A percentile compares a stretch with the other conserved stretches of the same genome.
Evolutionary conservation across 2,329 filamentous ascomycete genomes (phyloP).

Genomic region (Albophoma yamanashiensis): DNA sequence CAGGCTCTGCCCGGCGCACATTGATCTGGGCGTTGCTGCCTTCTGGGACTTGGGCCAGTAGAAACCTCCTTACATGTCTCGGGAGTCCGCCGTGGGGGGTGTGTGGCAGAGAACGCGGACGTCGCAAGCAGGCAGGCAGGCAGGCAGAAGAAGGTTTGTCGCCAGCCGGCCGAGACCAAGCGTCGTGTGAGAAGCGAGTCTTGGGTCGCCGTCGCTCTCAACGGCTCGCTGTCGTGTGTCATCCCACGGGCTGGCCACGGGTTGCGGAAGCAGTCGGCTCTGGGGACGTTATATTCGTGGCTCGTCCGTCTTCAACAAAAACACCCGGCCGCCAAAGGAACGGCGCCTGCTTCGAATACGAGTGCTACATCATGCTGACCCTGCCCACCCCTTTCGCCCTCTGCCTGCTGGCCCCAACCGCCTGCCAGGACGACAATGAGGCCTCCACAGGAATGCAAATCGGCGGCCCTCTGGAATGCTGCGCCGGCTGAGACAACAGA

Average conservation of each 20-base stretch:
- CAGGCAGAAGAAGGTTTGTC: constrained; percentile 5
- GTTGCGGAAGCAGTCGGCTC: neutral
- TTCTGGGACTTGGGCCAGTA: constrained; percentile 3
- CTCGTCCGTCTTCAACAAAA: neutral
- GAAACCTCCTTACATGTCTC: constrained; percentile 15
- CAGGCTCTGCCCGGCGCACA: constrained; percentile 2
- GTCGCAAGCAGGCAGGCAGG: neutral
- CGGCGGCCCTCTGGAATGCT: constrained; percentile 21
- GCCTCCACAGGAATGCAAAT: constrained; percentile 15
- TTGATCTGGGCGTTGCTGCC: constrained; percentile 1
- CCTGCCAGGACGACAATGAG: constrained; percentile 23
- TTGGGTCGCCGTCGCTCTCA: neutral
- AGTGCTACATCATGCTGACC: neutral
- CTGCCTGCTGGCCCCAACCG: constrained; percentile 13
- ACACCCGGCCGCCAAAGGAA: neutral
- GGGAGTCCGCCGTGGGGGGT: constrained; percentile 10
- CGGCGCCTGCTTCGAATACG: neutral
- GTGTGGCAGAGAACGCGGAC: neutral
- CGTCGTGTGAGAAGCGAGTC: neutral
- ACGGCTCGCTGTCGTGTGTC: neutral
- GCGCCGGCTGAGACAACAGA: constrained; percentile 23
- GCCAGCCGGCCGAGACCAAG: neutral
- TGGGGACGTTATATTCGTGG: neutral
- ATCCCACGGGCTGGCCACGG: neutral
- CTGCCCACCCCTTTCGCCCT: neutral